Base-by-base conservation (phyloP, 2,329 filamentous ascomycete genomes). In the Cercospora zeae-maydis region DNA sequence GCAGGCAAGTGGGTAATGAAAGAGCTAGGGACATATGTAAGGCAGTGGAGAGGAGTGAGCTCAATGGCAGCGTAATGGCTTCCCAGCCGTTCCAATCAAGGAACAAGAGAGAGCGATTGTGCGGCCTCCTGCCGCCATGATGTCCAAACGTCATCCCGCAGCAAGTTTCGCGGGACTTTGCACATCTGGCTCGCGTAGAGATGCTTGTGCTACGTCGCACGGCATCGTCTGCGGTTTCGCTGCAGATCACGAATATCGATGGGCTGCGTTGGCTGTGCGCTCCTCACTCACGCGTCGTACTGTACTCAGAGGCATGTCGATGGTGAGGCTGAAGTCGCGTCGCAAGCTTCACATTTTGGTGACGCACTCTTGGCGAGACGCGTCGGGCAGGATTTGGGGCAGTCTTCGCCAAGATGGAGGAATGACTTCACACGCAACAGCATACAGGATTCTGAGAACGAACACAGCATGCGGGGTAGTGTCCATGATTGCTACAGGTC, bases 111-210 rank as follows among this genome's bases (percentile, higher is more conserved):
- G 21, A 13, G 37, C 37, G 54, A 42, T 42, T 42, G 54, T 57
- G 54, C 54, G 36, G 45, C 21, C 11, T 45, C 54, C 54, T 39
- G 37, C 19, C 54, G 36, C 36, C 37, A 42, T 57, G 37, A 57
- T 27, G 45, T 57, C 31, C 49, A 53, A 52, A 53, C 54, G 54
- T 57, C 54, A 57, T 57, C 54, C 21, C 37, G 54, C 54, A 57
- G 54, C 49, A 42, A 45, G 19, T 37, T 37, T 33, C 19, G 21
- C 42, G 42, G 42, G 24, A 27, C 10, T 49, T 21, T 49, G 42
- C 42, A 39, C 33, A 57, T 57, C 54, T 36, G 54, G 54, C 24
- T 57, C 54, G 54, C 54, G 54, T 57, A 33, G 30, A 53, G 21
- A 19, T 31, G 31, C 27, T 34, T 53, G 42, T 49, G 42, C 11